Base-by-base conservation (phyloP, 2,329 filamentous ascomycete genomes). In the Paraconiothyrium sp. region DNA sequence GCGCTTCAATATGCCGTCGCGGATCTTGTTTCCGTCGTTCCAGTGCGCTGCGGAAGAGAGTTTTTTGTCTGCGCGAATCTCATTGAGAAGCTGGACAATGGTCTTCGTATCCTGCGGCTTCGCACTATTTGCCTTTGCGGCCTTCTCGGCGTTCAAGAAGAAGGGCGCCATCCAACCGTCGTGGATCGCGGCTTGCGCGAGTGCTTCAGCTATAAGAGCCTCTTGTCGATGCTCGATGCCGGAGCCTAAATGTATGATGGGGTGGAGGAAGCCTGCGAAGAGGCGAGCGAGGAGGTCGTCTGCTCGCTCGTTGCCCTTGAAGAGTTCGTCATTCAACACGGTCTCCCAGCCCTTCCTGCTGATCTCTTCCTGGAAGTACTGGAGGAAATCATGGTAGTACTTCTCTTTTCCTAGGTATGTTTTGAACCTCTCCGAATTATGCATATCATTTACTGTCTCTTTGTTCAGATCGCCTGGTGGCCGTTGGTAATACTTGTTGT, bases 201-300 rank as follows among this genome's bases (percentile, higher is more conserved):
- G 86, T 0, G 83, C 93, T 79, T 94, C 88, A 6, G 93, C 92
- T 32, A 97, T 84, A 61, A 97, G 88, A 41, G 91, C 91, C 1
- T 92, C 92, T 73, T 97, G 92, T 10, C 85, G 76, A 81, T 93
- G 97, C 74, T 97, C 93, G 39, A 97, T 75, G 4, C 91, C 93
- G 73, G 93, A 97, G 52, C 93, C 91, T 22, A 97, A 84, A 74
- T 97, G 92, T 64, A 97, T 94, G 16, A 95, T 80, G 1, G 93
- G 92, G 72, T 97, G 92, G 2, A 93, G 69, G 64, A 94, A 85
- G 0, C 91, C 89, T 16, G 84, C 85, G 72, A 87, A 93, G 71
- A 94, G 80, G 20, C 93, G 84, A 1, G 84, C 82, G 2, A 94
- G 79, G 82, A 97, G 81, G 63, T 89, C 88, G 43, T 93, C 87